Conservation (phyloP, 2,329 filamentous ascomycete genomes). For the Tolypocladium tundrense region DNA sequence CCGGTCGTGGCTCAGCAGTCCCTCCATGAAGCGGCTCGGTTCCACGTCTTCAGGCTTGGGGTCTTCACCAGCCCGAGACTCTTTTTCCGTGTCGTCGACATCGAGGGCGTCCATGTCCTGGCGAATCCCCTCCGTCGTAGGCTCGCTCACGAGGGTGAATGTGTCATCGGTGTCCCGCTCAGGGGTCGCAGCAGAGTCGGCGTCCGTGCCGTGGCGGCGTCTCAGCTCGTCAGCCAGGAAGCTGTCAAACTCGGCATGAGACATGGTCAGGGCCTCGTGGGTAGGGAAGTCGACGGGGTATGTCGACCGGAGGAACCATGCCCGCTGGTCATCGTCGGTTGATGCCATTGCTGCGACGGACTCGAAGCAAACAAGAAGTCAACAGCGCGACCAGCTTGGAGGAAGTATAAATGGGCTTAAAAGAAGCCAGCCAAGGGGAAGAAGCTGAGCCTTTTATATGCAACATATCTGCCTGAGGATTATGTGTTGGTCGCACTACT, state of each 20-base stretch:
- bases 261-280: conserved; percentile 21
- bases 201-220: conserved; percentile 3
- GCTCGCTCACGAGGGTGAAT: conserved; percentile 16
- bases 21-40: conserved; percentile 23
- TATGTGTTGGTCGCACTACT: background rate
- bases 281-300: conserved; percentile 27
- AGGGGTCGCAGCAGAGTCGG: background rate
- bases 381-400: background rate
- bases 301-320: conserved; percentile 29
- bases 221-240: conserved; percentile 18
- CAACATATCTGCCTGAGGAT: background rate
- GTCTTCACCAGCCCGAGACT: background rate
- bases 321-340: conserved; percentile 9
- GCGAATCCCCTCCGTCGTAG: conserved; percentile 13
- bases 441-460: background rate
- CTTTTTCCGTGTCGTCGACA: background rate
- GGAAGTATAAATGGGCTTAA: background rate
- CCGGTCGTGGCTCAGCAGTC: conserved; percentile 14
- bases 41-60: background rate
- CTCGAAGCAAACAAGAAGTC: background rate
- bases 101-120: conserved; percentile 3
- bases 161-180: conserved; percentile 9
- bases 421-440: background rate
- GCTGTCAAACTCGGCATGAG: conserved; percentile 21
- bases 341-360: background rate